Evolutionary conservation across 2,329 filamentous ascomycete genomes (phyloP), one percentile per base, ranked within the genome.

Genomic region (Fusarium camptoceras): DNA sequence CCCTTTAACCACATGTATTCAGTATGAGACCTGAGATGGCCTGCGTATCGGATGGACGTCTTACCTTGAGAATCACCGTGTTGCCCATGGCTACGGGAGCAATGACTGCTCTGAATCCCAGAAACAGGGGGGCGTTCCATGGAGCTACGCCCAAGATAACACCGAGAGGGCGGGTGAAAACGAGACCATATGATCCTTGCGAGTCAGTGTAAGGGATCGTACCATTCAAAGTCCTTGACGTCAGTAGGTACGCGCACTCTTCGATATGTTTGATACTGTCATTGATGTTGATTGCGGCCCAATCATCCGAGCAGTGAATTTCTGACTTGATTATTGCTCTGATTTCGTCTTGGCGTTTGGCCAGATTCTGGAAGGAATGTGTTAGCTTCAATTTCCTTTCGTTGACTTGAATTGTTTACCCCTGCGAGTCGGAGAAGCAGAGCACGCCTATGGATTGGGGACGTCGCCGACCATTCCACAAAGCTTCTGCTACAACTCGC

Each of bases 1-100:
- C 87, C 90, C 34, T 37, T n/a, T n/a, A 11, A 37, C 6, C 3
- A 2, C 18, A 37, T 37, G 34, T 12, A 12, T 4, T 37, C 6
- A n/a, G 34, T 37, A 37, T 37, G 34, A n/a, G 34, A 8, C 18
- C 34, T 1, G 34, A 37, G 34, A 37, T 37, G 34, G 10, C 10
- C n/a, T 37, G 18, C 18, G 34, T 37, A 4, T 18, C n/a, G 34
- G 3, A 30, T 7, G 34, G 12, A n/a, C 18, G 3, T 6, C 5
- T n/a, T 7, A 37, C 34, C 25, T 94, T 94, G 64, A 94, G 80
- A 18, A 94, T 83, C 18, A 86, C 85, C 0, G 92, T 93, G 77
- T 94, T 94, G 22, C 92, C 92, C 9, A 48, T 50, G 8, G 59
- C 59, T 6, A 63, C n/a, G 3, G 48, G 41, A 53, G 47, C 41